A percentile compares a stretch with the other conserved stretches of the same genome.
Evolutionary conservation across 2,329 filamentous ascomycete genomes (phyloP).

Genomic region (Grosmannia huntii): DNA sequence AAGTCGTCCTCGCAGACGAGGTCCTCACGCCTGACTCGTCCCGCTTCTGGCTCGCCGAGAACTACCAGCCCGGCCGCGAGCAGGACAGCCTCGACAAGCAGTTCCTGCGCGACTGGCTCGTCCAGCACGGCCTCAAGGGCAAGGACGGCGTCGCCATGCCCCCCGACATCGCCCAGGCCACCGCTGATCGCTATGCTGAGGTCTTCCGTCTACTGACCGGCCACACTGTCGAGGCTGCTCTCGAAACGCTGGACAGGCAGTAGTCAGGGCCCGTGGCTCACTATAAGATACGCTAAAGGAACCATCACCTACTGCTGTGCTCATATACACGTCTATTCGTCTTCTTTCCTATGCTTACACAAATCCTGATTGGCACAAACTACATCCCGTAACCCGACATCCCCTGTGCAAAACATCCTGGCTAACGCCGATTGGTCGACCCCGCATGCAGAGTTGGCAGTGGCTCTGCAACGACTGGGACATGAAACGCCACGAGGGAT

Average conservation of each 20-base stretch:
- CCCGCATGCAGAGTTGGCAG: conserved; percentile 3
- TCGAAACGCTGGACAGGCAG: conserved; percentile 11
- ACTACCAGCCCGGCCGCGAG: conserved; percentile 58
- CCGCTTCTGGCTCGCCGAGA: conserved; percentile 71
- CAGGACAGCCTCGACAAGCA: conserved; percentile 89
- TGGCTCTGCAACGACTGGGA: neutral
- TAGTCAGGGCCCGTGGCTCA: neutral
- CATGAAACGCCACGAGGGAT: conserved; percentile 4
- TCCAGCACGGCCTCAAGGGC: conserved; percentile 57
- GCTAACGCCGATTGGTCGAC: neutral
- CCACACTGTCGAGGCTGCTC: conserved; percentile 26
- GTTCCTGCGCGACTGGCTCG: conserved; percentile 72
- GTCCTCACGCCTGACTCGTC: conserved; percentile 75
- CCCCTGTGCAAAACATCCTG: no score
- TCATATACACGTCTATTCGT: neutral
- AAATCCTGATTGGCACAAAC: neutral
- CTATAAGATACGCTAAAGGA: neutral
- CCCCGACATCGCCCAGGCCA: conserved; percentile 55
- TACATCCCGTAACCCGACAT: no score
- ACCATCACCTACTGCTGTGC: neutral
- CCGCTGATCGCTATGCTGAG: conserved; percentile 60
- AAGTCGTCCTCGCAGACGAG: conserved; percentile 70
- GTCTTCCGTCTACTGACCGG: conserved; percentile 60
- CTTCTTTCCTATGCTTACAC: neutral
- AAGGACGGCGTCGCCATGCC: conserved; percentile 62